Percentiles rank a stretch among this genome's conserved stretches.
phyloP scores from a whole-genome alignment of 1,284 basidiomycete genomes.

The Sporisorium reilianum region DNA sequence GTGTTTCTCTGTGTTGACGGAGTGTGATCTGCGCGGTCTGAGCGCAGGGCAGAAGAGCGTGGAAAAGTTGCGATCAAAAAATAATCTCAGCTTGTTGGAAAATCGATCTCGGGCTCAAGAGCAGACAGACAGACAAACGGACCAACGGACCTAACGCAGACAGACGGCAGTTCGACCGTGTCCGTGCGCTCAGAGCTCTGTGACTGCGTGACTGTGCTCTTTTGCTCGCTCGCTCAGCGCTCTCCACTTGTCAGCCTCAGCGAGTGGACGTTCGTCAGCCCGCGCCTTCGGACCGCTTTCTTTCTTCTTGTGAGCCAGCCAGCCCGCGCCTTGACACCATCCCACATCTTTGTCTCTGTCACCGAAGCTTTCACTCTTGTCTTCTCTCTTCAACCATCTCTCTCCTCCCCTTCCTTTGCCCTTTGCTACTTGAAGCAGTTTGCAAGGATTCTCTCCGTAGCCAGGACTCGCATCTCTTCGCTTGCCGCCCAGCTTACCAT shows the following conservation, averaged over 20 bases:
- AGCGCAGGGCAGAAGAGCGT: slow-evolving; percentile 1
- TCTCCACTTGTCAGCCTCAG: slow-evolving; percentile 3
- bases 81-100: neutral
- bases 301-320: slow-evolving; percentile 9
- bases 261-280: slow-evolving; percentile 12
- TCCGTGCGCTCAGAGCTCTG: slow-evolving; percentile 3
- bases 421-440: slow-evolving; percentile 28
- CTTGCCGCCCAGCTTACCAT: slow-evolving; percentile 47
- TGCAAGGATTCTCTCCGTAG: slow-evolving; percentile 47
- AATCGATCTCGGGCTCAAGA: slow-evolving; percentile 4
- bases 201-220: slow-evolving; percentile 2
- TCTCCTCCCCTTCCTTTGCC: slow-evolving; percentile 17
- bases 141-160: neutral
- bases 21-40: neutral
- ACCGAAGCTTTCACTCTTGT: slow-evolving; percentile 14
- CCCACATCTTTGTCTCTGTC: slow-evolving; percentile 17
- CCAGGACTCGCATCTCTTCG: slow-evolving; percentile 39
- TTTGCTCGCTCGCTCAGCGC: too few relatives aligned
- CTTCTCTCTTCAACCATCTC: slow-evolving; percentile 15
- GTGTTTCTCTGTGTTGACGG: neutral
- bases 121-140: too few relatives aligned
- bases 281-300: slow-evolving; percentile 32
- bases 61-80: slow-evolving; percentile 3
- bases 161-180: slow-evolving; percentile 8
- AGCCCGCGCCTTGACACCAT: slow-evolving; percentile 9